Base-by-base conservation (phyloP, 306 rosid genomes). In the Fragaria iinumae region DNA sequence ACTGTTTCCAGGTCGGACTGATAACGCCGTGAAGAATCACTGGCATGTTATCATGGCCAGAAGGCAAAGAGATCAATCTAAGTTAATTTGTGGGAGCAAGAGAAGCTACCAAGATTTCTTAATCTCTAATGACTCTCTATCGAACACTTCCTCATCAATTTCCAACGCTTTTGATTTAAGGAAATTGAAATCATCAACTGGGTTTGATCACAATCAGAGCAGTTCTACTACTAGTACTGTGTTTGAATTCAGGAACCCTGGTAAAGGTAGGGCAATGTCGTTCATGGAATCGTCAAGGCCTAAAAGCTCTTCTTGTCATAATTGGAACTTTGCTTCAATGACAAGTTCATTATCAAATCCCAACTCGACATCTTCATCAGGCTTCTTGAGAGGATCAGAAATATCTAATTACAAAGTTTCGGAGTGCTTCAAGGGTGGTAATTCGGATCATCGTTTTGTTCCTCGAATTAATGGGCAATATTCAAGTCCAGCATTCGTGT, bases 41-140 rank as follows among this genome's bases (percentile, higher is more conserved):
- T 96, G 99, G 99, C 99, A 96, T 57, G 99, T 96, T 49, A 84
- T 96, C 7, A 92, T 90, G 97, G 99, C 99, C 13, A 84, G 99
- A 75, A 89, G 88, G 63, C 96, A 95, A 84, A 88, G 97, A 81
- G 96, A 94, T 74, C 93, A 90, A 13, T 92, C 98, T 41, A 94
- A 92, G 87, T 39, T 66, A 1, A 38, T 85, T 14, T 84, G 90
- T 53, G 44, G 69, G 5, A 66, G 11, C 18, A 72, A 90, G 65
- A 85, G 89, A 84, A 88, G 78, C 4, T 86, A 82, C 83, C 96
- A 86, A 63, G 89, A 89, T 11, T 59, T 77, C 25, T 11, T 43
- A 1, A 11, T 65, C 70, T 49, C 11, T 20, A 70, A 41, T 62
- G 44, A 69, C 17, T 21, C 34, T 59, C 63, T 65, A 45, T 69